phyloP scores from a whole-genome alignment of 805 yeast species.

The Spathaspora gorwiae region DNA sequence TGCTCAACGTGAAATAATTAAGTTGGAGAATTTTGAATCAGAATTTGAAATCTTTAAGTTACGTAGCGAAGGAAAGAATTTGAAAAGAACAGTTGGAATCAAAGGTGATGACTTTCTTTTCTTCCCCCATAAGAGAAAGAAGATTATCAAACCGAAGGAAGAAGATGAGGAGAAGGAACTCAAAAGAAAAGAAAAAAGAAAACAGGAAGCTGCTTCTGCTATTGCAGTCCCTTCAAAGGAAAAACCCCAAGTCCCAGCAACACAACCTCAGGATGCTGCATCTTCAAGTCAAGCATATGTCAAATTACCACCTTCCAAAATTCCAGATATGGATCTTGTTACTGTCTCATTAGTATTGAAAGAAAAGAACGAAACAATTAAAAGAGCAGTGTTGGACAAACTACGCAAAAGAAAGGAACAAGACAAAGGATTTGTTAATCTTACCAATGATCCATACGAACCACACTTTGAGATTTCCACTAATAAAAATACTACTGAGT shows the following conservation, averaged over 20 bases:
- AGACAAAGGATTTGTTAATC: slow-evolving; percentile 76
- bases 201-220: slow-evolving; percentile 12
- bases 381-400: slow-evolving; percentile 81
- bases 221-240: slow-evolving; percentile 11
- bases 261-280: slow-evolving; percentile 12
- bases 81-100: slow-evolving; percentile 72
- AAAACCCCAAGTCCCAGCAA: slow-evolving; percentile 5
- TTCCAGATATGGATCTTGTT: slow-evolving; percentile 86
- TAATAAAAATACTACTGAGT: slow-evolving; percentile 42
- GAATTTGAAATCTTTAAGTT: slow-evolving; percentile 69
- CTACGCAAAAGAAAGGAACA: slow-evolving; percentile 63
- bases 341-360: slow-evolving; percentile 72
- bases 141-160: slow-evolving; percentile 30
- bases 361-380: slow-evolving; percentile 73
- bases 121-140: slow-evolving; percentile 71
- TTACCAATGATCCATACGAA: slow-evolving; percentile 80
- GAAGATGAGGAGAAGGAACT: slow-evolving; percentile 31
- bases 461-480: slow-evolving; percentile 71
- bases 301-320: slow-evolving; percentile 81
- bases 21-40: slow-evolving; percentile 54
- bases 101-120: slow-evolving; percentile 83
- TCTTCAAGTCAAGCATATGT: slow-evolving; percentile 69
- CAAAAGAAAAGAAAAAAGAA: slow-evolving; percentile 9
- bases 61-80: slow-evolving; percentile 64
- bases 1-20: slow-evolving; percentile 67